Evolutionary conservation across 1,284 basidiomycete genomes (phyloP).

Genomic region (Cryptococcus hybrid): DNA sequence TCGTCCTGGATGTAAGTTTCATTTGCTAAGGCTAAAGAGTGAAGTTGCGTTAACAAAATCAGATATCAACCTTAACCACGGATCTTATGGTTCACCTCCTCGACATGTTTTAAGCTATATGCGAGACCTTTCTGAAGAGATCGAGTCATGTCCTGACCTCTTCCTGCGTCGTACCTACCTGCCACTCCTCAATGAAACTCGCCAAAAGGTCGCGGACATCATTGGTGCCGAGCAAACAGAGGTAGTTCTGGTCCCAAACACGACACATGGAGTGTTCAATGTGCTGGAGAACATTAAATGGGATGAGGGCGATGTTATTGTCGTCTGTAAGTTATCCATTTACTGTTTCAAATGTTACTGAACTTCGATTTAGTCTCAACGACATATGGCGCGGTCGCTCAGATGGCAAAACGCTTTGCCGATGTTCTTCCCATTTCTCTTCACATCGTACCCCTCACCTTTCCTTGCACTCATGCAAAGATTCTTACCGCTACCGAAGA

Average conservation of each 20-base stretch:
- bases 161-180: conserved; percentile 58
- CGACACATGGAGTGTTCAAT: conserved; percentile 66
- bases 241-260: conserved; percentile 63
- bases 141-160: conserved; percentile 63
- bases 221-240: conserved; percentile 63
- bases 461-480: conserved; percentile 63
- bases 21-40: not conserved
- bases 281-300: conserved; percentile 63
- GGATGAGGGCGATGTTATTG: conserved; percentile 56
- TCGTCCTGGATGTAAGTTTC: conserved; percentile 53
- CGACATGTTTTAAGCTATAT: conserved; percentile 59
- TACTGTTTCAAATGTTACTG: not conserved
- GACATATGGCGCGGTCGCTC: conserved; percentile 63
- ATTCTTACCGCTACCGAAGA: conserved; percentile 60
- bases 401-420: conserved; percentile 60
- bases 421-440: conserved; percentile 60
- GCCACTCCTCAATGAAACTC: conserved; percentile 52
- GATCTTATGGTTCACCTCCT: conserved; percentile 68
- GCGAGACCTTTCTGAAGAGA: conserved; percentile 53
- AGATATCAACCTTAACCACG: conserved; percentile 66
- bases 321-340: conserved; percentile 50
- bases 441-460: conserved; percentile 57
- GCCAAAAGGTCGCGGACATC: conserved; percentile 59
- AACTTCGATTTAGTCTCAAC: conserved; percentile 56
- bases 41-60: not conserved